These are phyloP conservation scores for Candida berthetii DNA, from an alignment of 805 yeast species.

Conservation along the genomic window DNA sequence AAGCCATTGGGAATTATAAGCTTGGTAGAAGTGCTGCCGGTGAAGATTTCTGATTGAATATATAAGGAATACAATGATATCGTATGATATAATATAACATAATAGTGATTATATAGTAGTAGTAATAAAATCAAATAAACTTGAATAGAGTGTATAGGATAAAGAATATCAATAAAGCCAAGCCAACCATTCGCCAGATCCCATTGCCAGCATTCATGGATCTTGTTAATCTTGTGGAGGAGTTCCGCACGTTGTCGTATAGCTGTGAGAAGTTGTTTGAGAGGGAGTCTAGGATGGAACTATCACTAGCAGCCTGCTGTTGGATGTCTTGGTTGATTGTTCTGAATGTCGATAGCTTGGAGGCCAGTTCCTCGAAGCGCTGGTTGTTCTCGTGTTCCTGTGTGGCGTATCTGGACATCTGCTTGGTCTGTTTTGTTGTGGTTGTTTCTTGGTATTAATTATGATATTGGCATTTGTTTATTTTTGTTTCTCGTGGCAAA, in stretches of 20 bases:
- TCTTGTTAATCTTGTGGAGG: conserved; percentile 47
- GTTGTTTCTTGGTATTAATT: not conserved
- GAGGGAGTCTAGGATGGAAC: conserved; percentile 31
- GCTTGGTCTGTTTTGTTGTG: not conserved
- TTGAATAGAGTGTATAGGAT: conserved; percentile 50
- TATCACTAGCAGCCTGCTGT: conserved; percentile 52
- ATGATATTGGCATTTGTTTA: not conserved
- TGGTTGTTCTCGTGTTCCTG: conserved; percentile 47
- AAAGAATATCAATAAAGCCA: conserved; percentile 48
- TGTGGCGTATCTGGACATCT: conserved; percentile 23
- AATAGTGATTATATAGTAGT: no score
- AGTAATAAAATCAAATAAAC: conserved; percentile 28
- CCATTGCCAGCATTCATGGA: conserved; percentile 55
- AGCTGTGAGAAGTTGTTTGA: conserved; percentile 47
- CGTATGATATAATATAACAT: no score
- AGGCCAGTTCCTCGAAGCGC: conserved; percentile 56
- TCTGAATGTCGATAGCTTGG: conserved; percentile 58
- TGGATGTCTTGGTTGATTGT: conserved; percentile 65
- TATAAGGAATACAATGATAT: no score
- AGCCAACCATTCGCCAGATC: conserved; percentile 51
- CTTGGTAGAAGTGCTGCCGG: conserved; percentile 74
- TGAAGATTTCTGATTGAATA: conserved; percentile 21
- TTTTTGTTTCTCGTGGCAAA: no score
- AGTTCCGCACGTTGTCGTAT: conserved; percentile 39
- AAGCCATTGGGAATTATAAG: conserved; percentile 82